phyloP scores from a whole-genome alignment of 371 early-diverging fungal genomes.

The Apophysomyces trapeziformis region DNA sequence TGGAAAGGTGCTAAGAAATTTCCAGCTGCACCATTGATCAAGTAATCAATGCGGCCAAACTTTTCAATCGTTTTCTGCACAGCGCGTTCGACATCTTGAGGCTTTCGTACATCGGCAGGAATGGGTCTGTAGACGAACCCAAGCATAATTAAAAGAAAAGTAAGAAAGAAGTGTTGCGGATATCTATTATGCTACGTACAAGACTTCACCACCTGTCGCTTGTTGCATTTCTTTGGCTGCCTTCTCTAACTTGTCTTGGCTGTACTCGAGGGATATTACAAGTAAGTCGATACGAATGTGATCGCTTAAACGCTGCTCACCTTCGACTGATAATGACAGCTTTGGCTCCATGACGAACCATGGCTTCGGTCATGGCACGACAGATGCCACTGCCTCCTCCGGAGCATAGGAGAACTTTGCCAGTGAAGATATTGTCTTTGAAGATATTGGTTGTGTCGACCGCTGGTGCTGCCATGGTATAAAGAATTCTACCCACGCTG shows the following conservation, averaged over 20 bases:
- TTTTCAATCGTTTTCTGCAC: slow-evolving; percentile 63
- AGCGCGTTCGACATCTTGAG: slow-evolving; percentile 64
- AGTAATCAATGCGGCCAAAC: slow-evolving; percentile 73
- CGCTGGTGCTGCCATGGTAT: slow-evolving; percentile 25
- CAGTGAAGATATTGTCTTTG: slow-evolving; percentile 45
- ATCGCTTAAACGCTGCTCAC: slow-evolving; percentile 23
- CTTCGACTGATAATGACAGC: slow-evolving; percentile 71
- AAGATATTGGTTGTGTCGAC: slow-evolving; percentile 45
- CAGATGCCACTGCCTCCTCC: slow-evolving; percentile 78
- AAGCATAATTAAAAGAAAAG: not conserved
- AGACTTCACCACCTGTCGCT: slow-evolving; percentile 58
- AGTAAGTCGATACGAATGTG: no score
- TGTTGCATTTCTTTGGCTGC: slow-evolving; percentile 71
- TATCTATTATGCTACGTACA: slow-evolving; percentile 28
- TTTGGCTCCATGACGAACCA: slow-evolving; percentile 76
- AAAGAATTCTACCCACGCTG: not conserved
- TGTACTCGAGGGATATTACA: slow-evolving; percentile 8
- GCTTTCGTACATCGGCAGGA: slow-evolving; percentile 70
- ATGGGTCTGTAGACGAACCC: slow-evolving; percentile 35
- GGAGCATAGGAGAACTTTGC: slow-evolving; percentile 52
- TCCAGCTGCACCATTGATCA: slow-evolving; percentile 73
- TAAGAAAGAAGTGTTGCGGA: no score
- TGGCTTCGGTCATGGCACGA: slow-evolving; percentile 79
- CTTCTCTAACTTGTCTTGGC: slow-evolving; percentile 63
- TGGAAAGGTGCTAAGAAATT: slow-evolving; percentile 78